Evolutionary conservation across 495 filamentous ascomycete species (phyloP), one percentile per base, ranked within the genome.

Genomic region (Penicillium angulare): DNA sequence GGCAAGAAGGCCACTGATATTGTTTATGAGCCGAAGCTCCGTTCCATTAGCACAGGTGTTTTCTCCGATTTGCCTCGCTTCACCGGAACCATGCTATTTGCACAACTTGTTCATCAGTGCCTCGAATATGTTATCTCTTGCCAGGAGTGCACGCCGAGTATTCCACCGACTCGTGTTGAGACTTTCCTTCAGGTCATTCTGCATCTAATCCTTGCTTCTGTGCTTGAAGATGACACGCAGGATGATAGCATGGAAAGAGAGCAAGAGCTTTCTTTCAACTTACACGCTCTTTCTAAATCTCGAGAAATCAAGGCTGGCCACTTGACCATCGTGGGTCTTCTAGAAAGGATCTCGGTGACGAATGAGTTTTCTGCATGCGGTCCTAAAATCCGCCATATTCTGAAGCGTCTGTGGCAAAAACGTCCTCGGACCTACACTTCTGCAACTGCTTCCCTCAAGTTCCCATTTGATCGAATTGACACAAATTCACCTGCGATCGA

Each of bases 21-120:
- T 54, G 92, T 97, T n/a, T 95, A 87, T 63, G 92, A 97, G 66
- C 91, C 93, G 2, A 91, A 83, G 51, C 75, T 96, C 20, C 84
- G 83, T n/a, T 80, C 82, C 34, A 90, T 97, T 42, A 69, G 77
- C 6, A 82, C 82, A 0, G 91, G 91, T 9, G 77, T 85, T 1
- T 99, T 96, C 63, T 73, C 80, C 5, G 75, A 85, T 43, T 79
- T 97, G 18, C 69, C 86, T 7, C 71, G 75, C 9, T 96, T 97
- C 54, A 96, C 91, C 3, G 74, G 77, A 52, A 92, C 87, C 5
- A 79, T 86, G 40, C 74, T 97, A 48, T 99, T 99, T 60, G 86
- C 87, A 3, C 92, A 97, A 64, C 82, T 97, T 43, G 83, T 96
- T 27, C 92, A 89, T 66, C 92, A 92, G 67, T 88, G 87, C 31